Evolutionary conservation across 768 basidiomycete genomes (phyloP), one percentile per base, ranked within the genome.

Genomic region (Russula emetica): DNA sequence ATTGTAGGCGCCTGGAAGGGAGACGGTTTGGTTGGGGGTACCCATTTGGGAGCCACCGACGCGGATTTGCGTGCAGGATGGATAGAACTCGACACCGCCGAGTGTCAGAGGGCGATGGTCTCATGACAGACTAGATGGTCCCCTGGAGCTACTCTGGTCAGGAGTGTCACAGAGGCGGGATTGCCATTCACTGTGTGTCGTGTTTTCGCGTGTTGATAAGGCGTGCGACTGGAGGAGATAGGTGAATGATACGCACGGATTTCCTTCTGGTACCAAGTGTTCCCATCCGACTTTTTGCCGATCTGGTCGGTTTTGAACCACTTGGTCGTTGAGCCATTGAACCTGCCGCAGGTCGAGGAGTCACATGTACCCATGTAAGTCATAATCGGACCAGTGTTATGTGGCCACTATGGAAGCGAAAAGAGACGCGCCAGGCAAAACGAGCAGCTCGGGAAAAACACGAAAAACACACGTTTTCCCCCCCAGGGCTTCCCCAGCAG

Each of bases 61-160:
- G 44, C 71, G 75, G 63, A 77, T 22, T 72, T 83, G 82, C 3
- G 81, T 78, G 72, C 90, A 93, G 30, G 83, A 82, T 0, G 87
- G 85, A 72, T 93, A 92, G 74, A 91, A 92, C 74, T 93, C 90
- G 1, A 87, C 90, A n/a, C 86, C 87, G 6, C 84, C 84, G 20
- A 70, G 11, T 2, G 70, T 66, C 20, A 71, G 14, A 92, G 82
- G 11, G 86, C 85, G 72, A 92, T 86, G 73, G 92, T 86, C 71
- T 92, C 90, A 72, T 90, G 85, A 1, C 90, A 86, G 70, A 91
- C 72, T 63, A 92, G 77, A 72, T 92, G 92, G 68, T 86, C 82
- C 5, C 90, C 90, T 3, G 86, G 74, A 3, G 83, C 78, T 60
- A 92, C 72, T 51, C 79, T 80, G n/a, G 53, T 24, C 22, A 76